A percentile compares a stretch with the other conserved stretches of the same genome.
Conservation (phyloP, 495 filamentous ascomycete species). For the Thermochaetoides thermophila region DNA sequence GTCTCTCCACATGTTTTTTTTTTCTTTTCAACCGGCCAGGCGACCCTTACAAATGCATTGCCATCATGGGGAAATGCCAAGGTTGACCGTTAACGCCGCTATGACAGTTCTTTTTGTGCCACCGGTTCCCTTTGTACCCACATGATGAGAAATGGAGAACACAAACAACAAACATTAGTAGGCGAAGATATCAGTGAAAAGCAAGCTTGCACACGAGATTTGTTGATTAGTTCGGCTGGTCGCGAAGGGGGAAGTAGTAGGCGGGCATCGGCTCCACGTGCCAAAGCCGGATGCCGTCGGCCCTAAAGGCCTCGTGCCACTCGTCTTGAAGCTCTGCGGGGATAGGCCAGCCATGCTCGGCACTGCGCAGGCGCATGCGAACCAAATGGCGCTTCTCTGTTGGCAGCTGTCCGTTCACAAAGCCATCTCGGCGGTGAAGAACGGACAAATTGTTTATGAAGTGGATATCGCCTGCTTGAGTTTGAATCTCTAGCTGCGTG, state of each 20-base stretch:
- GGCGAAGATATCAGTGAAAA: too few species aligned
- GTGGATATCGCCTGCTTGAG: conserved; percentile 51
- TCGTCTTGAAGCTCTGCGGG: conserved; percentile 26
- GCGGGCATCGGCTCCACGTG: conserved; percentile 37
- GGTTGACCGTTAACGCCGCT: too few species aligned
- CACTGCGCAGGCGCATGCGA: conserved; percentile 36
- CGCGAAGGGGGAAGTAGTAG: conserved; percentile 33
- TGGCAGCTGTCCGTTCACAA: conserved; percentile 31
- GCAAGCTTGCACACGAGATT: too few species aligned
- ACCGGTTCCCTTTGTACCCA: too few species aligned
- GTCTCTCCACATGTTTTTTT: too few species aligned
- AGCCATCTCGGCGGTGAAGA: conserved; percentile 51
- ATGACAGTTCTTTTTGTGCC: too few species aligned
- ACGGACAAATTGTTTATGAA: conserved; percentile 63
- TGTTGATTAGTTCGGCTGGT: conserved; percentile 29
- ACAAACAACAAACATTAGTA: too few species aligned
- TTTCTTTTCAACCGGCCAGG: too few species aligned
- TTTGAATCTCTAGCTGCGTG: conserved; percentile 37
- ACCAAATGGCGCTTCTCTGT: conserved; percentile 33
- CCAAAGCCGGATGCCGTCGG: conserved; percentile 27
- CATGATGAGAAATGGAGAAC: too few species aligned
- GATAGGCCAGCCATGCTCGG: conserved; percentile 30
- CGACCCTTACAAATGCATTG: too few species aligned
- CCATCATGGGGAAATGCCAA: too few species aligned
- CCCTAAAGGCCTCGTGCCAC: conserved; percentile 31